Base-by-base conservation (phyloP, 1,284 basidiomycete species). In the Cryptococcus sp. region DNA sequence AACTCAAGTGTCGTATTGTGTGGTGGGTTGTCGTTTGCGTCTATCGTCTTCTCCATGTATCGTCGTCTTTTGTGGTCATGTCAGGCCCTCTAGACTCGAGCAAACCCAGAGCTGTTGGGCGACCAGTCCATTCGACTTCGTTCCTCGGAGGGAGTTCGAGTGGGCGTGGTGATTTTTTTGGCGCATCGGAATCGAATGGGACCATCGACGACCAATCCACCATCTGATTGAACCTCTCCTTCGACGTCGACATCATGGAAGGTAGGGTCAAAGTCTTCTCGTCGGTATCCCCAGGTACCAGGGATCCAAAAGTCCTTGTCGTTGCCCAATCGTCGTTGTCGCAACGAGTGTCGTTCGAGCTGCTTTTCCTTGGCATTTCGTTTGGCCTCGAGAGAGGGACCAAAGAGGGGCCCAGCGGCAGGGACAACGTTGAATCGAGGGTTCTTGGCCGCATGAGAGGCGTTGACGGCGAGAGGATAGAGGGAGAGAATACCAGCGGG, bases 401-500 rank as follows among this genome's bases (percentile, higher is more conserved):
- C 61, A 36, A 71, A 71, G 5, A 69, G 54, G 4, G 67, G 69
- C 19, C 56, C 60, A 10, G 54, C 64, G 10, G 61, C 58, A 10
- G 59, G 57, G 1, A 55, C 43, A 10, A 52, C 48, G 2, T 39
- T 23, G 2, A 54, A 53, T n/a, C 40, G 39, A 9, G 7, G 10
- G 14, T 10, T 19, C 12, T 43, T 51, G 24, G 40, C 45, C n/a
- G 58, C 48, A 44, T 60, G 64, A 16, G 63, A 68, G 2, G 66
- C 42, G 21, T 62, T 53, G 37, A 63, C 65, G 2, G 68, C 68
- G 14, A 71, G 58, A 1, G 69, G 69, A 49, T 71, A 71, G 40
- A 71, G 64, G 3, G 68, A 69, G 16, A 71, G 59, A 14, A 71
- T 54, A 18, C 68, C 69, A 0, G 59, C 62, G 21, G 55, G 53